Conservation (phyloP, 129 eudicot genomes). For the Arctium lappa region DNA sequence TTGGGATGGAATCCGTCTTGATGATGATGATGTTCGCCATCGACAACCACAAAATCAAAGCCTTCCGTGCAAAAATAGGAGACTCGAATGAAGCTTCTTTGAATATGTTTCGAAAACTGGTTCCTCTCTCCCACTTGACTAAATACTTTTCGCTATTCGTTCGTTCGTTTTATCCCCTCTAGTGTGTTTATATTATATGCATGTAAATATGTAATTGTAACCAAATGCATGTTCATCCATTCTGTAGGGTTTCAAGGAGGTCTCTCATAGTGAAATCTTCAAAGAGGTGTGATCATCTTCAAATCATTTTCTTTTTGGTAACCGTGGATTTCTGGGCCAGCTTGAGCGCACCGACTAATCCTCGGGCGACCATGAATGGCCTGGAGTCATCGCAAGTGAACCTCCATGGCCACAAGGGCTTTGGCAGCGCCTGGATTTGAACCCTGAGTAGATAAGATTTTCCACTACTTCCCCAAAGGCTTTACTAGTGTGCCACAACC, state of each 20-base stretch:
- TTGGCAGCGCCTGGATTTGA: no score
- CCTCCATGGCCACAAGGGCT: no score
- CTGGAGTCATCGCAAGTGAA: no score
- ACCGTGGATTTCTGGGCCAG: no score
- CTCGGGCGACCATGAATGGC: no score
- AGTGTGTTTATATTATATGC: no score
- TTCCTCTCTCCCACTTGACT: conserved; percentile 17
- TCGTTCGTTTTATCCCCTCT: neutral
- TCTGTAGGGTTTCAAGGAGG: conserved; percentile 74
- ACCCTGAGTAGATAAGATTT: no score
- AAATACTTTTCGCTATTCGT: neutral
- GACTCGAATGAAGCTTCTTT: conserved; percentile 78
- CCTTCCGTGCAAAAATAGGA: conserved; percentile 82
- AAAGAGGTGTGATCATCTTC: conserved; percentile 62
- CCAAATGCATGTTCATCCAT: conserved; percentile 6
- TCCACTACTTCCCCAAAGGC: no score
- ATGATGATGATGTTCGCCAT: conserved; percentile 81
- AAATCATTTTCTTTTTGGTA: neutral
- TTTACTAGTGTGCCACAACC: no score
- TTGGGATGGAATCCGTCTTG: conserved; percentile 72
- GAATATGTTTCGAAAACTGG: conserved; percentile 66
- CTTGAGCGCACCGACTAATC: no score
- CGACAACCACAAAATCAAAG: conserved; percentile 53
- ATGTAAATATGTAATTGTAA: neutral
- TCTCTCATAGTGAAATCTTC: conserved; percentile 79